Conservation (phyloP, 2,329 filamentous ascomycete species). For the Emmonsia crescens region DNA sequence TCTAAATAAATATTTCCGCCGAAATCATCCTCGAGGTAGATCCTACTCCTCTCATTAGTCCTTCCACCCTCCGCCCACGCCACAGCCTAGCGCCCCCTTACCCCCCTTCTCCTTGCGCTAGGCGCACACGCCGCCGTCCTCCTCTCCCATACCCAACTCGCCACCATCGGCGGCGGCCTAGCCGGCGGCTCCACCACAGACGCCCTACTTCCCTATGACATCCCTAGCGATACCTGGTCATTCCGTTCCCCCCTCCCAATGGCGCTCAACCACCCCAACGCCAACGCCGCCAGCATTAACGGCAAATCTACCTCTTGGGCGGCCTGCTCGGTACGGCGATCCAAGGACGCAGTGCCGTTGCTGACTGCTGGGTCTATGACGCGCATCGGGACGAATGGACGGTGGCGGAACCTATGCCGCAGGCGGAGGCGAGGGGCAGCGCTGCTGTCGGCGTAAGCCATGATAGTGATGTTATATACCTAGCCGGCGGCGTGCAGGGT, state of each 20-base stretch:
- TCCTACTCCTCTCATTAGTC: not conserved
- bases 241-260: not conserved
- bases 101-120: not conserved
- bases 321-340: not conserved
- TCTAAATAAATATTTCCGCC: too few relatives aligned
- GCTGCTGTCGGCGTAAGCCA: not conserved
- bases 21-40: not conserved
- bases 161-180: not conserved
- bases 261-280: not conserved
- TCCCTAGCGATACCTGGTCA: not conserved
- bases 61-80: not conserved
- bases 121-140: not conserved
- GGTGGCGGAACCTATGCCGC: not conserved
- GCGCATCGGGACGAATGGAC: not conserved
- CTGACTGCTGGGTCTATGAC: slow-evolving; percentile 1
- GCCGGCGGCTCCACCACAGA: not conserved
- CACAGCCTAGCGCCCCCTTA: not conserved
- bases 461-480: not conserved
- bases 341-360: too few relatives aligned
- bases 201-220: not conserved
- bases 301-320: not conserved
- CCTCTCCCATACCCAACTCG: not conserved
- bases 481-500: not conserved
- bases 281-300: not conserved
- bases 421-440: not conserved